Evolutionary conservation across 805 yeast genomes (phyloP).

Genomic region (Saccharomycopsis synnaedendra): DNA sequence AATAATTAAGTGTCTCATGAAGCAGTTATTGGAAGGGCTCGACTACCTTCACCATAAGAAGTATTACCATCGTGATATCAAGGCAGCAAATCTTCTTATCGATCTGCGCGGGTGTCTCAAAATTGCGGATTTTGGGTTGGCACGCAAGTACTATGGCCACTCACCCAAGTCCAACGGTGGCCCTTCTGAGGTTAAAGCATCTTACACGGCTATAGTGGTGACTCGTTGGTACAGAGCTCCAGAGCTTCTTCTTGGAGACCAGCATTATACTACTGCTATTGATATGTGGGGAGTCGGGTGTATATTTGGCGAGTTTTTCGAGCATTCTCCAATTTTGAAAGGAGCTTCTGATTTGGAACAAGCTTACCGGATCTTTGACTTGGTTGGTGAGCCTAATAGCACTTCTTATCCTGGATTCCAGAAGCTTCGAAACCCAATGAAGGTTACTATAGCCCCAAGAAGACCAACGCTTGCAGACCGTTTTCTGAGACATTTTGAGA

Average conservation of each 20-base stretch:
- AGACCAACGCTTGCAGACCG: constrained; percentile 36
- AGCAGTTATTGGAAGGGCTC: constrained; percentile 70
- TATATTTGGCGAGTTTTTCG: constrained; percentile 85
- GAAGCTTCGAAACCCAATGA: constrained; percentile 48
- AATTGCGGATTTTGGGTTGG: constrained; percentile 93
- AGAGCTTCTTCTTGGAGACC: constrained; percentile 81
- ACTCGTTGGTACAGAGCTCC: constrained; percentile 98
- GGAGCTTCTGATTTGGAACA: constrained; percentile 87
- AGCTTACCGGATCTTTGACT: constrained; percentile 64
- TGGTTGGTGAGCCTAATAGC: constrained; percentile 69
- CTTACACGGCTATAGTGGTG: constrained; percentile 62
- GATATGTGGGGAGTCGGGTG: constrained; percentile 99
- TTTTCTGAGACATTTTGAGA: constrained; percentile 30
- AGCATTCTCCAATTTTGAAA: constrained; percentile 68
- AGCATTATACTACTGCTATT: constrained; percentile 83
- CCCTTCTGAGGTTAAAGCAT: constrained; percentile 19
- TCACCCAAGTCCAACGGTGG: constrained; percentile 33
- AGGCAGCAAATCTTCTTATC: constrained; percentile 84
- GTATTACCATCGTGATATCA: constrained; percentile 80
- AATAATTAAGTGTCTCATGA: constrained; percentile 75
- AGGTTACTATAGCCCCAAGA: constrained; percentile 19
- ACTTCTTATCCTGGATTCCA: constrained; percentile 19
- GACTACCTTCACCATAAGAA: constrained; percentile 56
- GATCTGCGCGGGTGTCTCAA: constrained; percentile 70
- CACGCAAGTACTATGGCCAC: constrained; percentile 59